Conservation (phyloP, 2,329 filamentous ascomycete species). For the Aspergillus tamarii region DNA sequence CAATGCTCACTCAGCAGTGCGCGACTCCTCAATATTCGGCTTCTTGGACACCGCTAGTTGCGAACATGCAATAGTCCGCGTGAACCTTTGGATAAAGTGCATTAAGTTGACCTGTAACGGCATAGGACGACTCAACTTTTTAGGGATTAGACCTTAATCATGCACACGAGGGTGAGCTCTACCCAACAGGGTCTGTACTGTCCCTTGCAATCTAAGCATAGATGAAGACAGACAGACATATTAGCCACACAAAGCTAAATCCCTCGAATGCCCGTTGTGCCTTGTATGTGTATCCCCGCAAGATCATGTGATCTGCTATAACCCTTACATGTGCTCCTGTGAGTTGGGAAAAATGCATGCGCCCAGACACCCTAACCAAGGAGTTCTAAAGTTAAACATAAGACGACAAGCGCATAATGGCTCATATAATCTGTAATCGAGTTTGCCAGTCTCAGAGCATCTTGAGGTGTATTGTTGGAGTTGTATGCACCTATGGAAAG, state of each 20-base stretch:
- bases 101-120: background rate
- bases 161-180: background rate
- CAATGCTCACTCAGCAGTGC: background rate
- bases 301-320: background rate
- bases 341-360: too few species aligned
- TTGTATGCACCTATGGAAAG: too few species aligned
- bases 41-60: background rate
- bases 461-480: too few species aligned
- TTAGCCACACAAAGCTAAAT: background rate
- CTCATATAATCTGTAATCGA: background rate
- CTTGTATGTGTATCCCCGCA: background rate
- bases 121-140: background rate
- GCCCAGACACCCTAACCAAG: background rate
- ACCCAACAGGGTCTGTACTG: background rate
- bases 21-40: background rate
- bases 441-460: background rate
- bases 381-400: background rate
- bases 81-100: background rate
- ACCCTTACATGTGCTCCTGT: background rate
- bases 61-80: background rate
- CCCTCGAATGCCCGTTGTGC: background rate
- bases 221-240: background rate
- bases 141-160: background rate
- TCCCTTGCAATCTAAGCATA: background rate
- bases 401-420: background rate